Base-by-base conservation (phyloP, 306 rosid species). In the Cercis canadensis region DNA sequence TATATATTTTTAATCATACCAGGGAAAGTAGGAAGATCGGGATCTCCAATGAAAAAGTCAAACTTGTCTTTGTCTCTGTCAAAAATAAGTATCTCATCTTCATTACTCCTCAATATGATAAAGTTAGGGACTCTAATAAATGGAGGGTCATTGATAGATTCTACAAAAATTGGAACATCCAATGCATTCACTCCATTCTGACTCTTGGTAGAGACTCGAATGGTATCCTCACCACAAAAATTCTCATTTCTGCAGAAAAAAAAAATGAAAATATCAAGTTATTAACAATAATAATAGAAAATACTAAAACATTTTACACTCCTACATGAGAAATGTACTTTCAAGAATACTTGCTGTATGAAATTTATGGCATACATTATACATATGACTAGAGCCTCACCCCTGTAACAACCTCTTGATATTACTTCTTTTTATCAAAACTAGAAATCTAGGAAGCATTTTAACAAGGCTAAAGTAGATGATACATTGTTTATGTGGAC, bases 71-170 rank as follows among this genome's bases (percentile, higher is more conserved):
- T 75, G 29, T 87, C 72, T 61, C 61, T 72, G 85, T 92, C 87
- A 84, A 80, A 92, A 73, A 92, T 82, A 66, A 79, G 82, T 33
- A 85, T 66, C 74, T 81, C 83, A 4, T 87, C 84, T 72, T 78
- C 88, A 62, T 79, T 31, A 54, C 86, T 82, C 77, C 78, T 82
- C 85, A 89, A 44, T 45, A 89, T 84, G 40, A 92, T 87, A 69
- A 82, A 69, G 74, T 77, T 71, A 41, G 94, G 97, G 57, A 32
- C 85, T 43, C 65, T 84, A 82, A 92, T 84, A 73, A 71, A 87
- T 53, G 97, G 96, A 58, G 96, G 88, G 62, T 92, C 97, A 56
- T 89, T 92, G 50, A 92, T 81, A 32, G 97, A 94, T 47, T 89
- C 94, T 40, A 92, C 87, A 33, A 68, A 60, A 57, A 92, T 67